Conservation (phyloP, 192 early-diverging fungal genomes). For the Coemansia sp. region DNA sequence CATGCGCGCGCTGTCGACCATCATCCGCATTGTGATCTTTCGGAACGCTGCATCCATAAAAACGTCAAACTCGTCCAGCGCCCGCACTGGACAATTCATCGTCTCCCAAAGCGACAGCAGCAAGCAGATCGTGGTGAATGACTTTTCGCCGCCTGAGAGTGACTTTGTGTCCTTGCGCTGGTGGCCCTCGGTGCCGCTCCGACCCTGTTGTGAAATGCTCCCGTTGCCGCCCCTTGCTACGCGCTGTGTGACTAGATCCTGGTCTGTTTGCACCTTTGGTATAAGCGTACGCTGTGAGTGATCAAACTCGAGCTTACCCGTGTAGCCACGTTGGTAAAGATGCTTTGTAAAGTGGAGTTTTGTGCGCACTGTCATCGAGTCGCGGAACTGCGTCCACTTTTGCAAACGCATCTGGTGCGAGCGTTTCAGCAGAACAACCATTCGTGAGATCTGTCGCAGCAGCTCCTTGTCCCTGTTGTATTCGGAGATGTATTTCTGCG, state of each 20-base stretch:
- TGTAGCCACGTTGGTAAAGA: slow-evolving; percentile 79
- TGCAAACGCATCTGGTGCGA: slow-evolving; percentile 61
- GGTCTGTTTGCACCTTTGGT: slow-evolving; percentile 62
- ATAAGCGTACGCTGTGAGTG: slow-evolving; percentile 63
- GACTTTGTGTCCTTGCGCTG: slow-evolving; percentile 83
- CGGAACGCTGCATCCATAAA: slow-evolving; percentile 99
- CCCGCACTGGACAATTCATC: slow-evolving; percentile 89
- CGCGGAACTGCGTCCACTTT: slow-evolving; percentile 69
- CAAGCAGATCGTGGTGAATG: slow-evolving; percentile 91
- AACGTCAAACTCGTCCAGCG: slow-evolving; percentile 98
- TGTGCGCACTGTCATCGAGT: slow-evolving; percentile 74
- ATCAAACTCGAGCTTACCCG: slow-evolving; percentile 75
- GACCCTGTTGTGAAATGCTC: slow-evolving; percentile 11
- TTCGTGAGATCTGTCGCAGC: slow-evolving; percentile 50
- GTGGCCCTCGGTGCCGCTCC: slow-evolving; percentile 10
- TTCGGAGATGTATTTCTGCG: slow-evolving; percentile 46
- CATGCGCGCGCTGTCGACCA: slow-evolving; percentile 80
- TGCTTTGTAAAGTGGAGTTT: slow-evolving; percentile 71
- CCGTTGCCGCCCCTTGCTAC: slow-evolving; percentile 5
- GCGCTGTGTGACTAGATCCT: slow-evolving; percentile 34
- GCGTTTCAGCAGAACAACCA: slow-evolving; percentile 57
- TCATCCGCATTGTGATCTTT: slow-evolving; percentile 78
- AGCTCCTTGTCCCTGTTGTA: slow-evolving; percentile 61
- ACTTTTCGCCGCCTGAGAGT: slow-evolving; percentile 97
- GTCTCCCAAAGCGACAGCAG: slow-evolving; percentile 91